phyloP scores from a whole-genome alignment of 805 yeast genomes.

The Torulaspora quercuum region DNA sequence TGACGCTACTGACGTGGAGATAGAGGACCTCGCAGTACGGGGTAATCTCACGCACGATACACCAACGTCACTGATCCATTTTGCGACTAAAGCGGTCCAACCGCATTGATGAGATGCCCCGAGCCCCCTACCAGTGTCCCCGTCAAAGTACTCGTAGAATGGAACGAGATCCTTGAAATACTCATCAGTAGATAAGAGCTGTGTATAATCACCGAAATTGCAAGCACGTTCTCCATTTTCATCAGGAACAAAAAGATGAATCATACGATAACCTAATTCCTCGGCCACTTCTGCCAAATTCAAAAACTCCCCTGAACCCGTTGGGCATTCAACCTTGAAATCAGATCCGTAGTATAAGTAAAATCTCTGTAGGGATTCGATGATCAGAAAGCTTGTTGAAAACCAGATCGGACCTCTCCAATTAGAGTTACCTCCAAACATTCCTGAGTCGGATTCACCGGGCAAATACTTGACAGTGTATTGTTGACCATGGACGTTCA shows the following conservation, averaged over 20 bases:
- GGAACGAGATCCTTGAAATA: conserved; percentile 71
- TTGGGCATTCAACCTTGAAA: conserved; percentile 83
- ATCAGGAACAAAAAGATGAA: conserved; percentile 69
- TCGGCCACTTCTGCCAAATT: conserved; percentile 89
- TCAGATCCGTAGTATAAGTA: conserved; percentile 84
- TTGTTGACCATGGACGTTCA: conserved; percentile 74
- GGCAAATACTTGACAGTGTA: conserved; percentile 73
- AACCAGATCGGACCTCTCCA: conserved; percentile 99
- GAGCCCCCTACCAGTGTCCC: conserved; percentile 89
- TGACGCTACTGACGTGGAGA: conserved; percentile 15
- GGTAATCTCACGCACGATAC: conserved; percentile 44
- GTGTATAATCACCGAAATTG: conserved; percentile 63
- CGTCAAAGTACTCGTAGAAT: conserved; percentile 87
- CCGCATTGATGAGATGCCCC: conserved; percentile 96
- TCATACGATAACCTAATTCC: conserved; percentile 80
- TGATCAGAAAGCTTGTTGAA: conserved; percentile 81
- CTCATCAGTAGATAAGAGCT: conserved; percentile 59
- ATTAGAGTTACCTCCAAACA: conserved; percentile 95
- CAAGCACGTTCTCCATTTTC: conserved; percentile 69
- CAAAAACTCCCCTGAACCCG: conserved; percentile 69
- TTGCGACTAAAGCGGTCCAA: conserved; percentile 92
- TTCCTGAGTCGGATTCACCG: conserved; percentile 87
- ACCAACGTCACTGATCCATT: conserved; percentile 88
- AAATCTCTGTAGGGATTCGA: conserved; percentile 83
- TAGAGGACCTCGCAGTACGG: conserved; percentile 30